These are phyloP conservation scores for Phlyctochytrium arcticum DNA, from an alignment of 192 early-diverging fungal genomes.

Conservation along the genomic window DNA sequence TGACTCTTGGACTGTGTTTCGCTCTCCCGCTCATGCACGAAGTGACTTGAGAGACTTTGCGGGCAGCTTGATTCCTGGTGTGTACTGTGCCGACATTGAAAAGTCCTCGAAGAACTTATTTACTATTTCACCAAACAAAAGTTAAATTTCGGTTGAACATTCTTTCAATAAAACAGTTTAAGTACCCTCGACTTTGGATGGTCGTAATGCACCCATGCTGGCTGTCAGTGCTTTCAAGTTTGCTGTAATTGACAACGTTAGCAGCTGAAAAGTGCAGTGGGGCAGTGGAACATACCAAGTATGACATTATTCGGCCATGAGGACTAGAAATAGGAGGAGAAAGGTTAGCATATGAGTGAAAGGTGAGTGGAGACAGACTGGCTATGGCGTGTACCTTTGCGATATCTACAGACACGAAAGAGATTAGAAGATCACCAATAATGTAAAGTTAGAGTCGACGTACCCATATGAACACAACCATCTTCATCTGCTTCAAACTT, in stretches of 20 bases:
- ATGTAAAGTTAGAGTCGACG: neutral
- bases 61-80: conserved; percentile 38
- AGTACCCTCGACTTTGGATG: conserved; percentile 39
- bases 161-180: no score
- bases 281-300: conserved; percentile 18
- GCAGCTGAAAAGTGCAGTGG: no score
- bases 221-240: conserved; percentile 36
- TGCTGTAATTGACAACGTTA: no score
- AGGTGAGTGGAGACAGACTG: no score
- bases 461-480: conserved; percentile 63
- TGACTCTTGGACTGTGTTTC: no score
- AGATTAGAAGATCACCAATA: no score
- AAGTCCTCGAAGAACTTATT: conserved; percentile 39
- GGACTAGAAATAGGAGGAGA: no score
- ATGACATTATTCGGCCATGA: conserved; percentile 30
- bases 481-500: conserved; percentile 76
- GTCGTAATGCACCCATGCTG: conserved; percentile 21
- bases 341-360: no score
- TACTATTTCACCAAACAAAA: conserved; percentile 6
- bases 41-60: conserved; percentile 17
- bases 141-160: no score
- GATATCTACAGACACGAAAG: no score
- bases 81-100: conserved; percentile 29
- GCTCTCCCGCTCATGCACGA: no score
- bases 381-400: no score